A percentile compares a stretch with the other conserved stretches of the same genome.
These are phyloP conservation scores for Setaria viridis DNA, from an alignment of 202 grass and related monocot species.

Conservation along the genomic window DNA sequence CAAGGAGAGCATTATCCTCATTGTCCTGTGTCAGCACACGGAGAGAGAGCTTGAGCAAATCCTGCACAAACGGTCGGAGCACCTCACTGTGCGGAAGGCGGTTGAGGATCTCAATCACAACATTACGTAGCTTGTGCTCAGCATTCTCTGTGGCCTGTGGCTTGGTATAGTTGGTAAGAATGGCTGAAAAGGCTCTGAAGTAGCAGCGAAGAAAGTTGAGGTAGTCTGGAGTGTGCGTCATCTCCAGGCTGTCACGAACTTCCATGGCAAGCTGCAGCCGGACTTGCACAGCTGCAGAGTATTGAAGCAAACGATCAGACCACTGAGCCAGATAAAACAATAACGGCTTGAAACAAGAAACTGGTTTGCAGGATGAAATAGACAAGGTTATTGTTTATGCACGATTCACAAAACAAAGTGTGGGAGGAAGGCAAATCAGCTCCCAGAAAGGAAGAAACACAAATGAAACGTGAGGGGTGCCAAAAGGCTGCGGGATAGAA, in stretches of 20 bases:
- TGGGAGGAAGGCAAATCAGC: neutral
- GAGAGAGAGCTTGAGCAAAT: constrained; percentile 95
- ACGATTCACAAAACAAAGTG: constrained; percentile 1
- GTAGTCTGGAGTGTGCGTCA: constrained; percentile 96
- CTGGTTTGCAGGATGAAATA: neutral
- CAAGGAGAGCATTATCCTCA: constrained; percentile 94
- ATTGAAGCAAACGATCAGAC: constrained; percentile 26
- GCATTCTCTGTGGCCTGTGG: constrained; percentile 76
- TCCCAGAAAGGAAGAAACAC: neutral
- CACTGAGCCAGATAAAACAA: constrained; percentile 18
- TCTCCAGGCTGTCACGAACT: constrained; percentile 92
- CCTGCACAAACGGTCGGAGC: constrained; percentile 95
- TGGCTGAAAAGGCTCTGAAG: constrained; percentile 90
- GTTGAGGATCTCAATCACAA: constrained; percentile 97
- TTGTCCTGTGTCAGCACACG: constrained; percentile 90
- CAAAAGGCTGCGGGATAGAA: neutral
- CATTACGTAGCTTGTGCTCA: constrained; percentile 95
- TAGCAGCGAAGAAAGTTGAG: constrained; percentile 94
- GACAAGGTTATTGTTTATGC: neutral
- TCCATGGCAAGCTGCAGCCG: constrained; percentile 91
- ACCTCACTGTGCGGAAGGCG: constrained; percentile 99
- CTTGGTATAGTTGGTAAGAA: constrained; percentile 69
- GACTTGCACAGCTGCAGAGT: constrained; percentile 67
- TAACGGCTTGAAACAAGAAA: neutral
- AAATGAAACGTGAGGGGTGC: no score